A percentile compares a stretch with the other conserved stretches of the same genome.
These are phyloP conservation scores for Phialophora macrospora DNA, from an alignment of 2,329 filamentous ascomycete genomes.

Conservation along the genomic window DNA sequence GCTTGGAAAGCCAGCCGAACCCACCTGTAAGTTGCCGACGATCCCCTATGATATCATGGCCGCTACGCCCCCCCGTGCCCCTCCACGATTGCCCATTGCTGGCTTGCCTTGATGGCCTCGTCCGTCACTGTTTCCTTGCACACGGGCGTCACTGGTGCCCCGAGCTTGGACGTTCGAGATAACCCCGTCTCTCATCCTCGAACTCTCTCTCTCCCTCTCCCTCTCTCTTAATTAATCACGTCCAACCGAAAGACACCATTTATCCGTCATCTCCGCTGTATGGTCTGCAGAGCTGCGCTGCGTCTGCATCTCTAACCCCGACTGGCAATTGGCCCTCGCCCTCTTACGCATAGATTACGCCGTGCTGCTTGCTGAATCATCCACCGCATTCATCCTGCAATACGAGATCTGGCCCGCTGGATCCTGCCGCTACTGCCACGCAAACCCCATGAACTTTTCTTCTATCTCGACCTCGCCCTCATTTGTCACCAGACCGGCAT, in stretches of 20 bases:
- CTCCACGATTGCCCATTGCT: constrained; percentile 6
- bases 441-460: constrained; percentile 1
- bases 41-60: constrained; percentile 11
- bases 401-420: constrained; percentile 10
- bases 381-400: constrained; percentile 6
- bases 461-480: constrained; percentile 4
- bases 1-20: neutral
- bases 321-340: constrained; percentile 4
- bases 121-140: neutral
- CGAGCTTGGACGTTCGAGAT: neutral
- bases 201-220: neutral
- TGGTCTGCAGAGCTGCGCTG: neutral
- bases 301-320: constrained; percentile 7
- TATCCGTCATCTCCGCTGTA: constrained; percentile 1
- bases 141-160: constrained; percentile 1
- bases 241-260: neutral
- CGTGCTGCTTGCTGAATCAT: constrained; percentile 11
- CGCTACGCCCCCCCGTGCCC: neutral
- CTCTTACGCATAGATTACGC: constrained; percentile 5
- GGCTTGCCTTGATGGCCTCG: neutral
- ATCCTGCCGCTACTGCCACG: neutral
- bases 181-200: neutral
- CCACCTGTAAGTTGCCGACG: neutral
- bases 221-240: neutral
- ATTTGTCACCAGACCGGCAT: constrained; percentile 4